phyloP scores from a whole-genome alignment of 495 filamentous ascomycete genomes.

The Aspergillus sparsus region DNA sequence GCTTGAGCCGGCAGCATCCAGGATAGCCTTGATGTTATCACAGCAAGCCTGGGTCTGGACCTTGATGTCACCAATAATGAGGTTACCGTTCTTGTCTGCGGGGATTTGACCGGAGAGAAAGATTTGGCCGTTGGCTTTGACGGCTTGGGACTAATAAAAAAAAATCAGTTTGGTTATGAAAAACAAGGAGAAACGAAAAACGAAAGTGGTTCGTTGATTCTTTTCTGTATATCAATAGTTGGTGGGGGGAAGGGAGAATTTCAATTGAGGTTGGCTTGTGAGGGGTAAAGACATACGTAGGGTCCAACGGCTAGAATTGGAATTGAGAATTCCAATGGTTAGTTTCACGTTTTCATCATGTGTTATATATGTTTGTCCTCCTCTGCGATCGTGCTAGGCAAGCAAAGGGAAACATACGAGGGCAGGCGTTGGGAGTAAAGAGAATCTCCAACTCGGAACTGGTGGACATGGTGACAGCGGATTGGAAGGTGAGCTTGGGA shows the following conservation, averaged over 20 bases:
- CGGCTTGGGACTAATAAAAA: slow-evolving; percentile 74
- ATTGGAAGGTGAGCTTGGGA: slow-evolving; percentile 10
- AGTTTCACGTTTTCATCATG: slow-evolving; percentile 26
- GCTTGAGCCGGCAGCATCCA: slow-evolving; percentile 73
- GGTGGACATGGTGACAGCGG: slow-evolving; percentile 36
- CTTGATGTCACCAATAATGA: slow-evolving; percentile 74
- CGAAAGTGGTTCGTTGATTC: neutral
- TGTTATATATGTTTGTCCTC: neutral
- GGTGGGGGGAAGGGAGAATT: slow-evolving; percentile 4
- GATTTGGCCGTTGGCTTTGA: slow-evolving; percentile 77
- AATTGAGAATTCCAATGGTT: slow-evolving; percentile 26
- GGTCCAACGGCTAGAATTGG: slow-evolving; percentile 52
- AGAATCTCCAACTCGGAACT: slow-evolving; percentile 34
- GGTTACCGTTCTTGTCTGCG: slow-evolving; percentile 69
- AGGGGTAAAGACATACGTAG: slow-evolving; percentile 48
- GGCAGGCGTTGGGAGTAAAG: slow-evolving; percentile 48
- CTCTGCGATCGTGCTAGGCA: slow-evolving; percentile 1
- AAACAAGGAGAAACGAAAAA: neutral
- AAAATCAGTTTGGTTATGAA: slow-evolving; percentile 3
- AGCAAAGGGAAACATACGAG: slow-evolving; percentile 40
- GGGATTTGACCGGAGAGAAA: slow-evolving; percentile 96
- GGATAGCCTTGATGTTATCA: slow-evolving; percentile 74
- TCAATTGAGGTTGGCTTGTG: slow-evolving; percentile 8
- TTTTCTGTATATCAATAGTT: neutral
- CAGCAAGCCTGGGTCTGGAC: slow-evolving; percentile 75